Conservation (phyloP, 495 filamentous ascomycete species). For the Talaromyces proteolyticus region DNA sequence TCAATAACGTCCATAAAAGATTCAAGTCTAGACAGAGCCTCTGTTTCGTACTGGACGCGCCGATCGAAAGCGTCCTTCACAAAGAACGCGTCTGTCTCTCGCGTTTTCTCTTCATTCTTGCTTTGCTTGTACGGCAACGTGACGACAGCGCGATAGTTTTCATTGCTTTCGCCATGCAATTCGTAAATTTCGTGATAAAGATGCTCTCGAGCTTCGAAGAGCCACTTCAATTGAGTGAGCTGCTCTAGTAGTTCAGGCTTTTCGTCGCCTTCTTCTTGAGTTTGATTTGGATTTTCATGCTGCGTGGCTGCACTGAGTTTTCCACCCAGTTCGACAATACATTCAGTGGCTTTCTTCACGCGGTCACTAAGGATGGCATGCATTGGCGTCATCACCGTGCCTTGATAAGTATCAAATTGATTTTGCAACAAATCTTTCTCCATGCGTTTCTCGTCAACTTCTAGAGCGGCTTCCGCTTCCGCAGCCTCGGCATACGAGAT, state of each 20-base stretch:
- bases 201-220: constrained; percentile 87
- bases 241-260: constrained; percentile 92
- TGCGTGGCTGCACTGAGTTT: constrained; percentile 70
- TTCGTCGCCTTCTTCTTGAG: constrained; percentile 92
- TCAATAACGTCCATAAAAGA: constrained; percentile 79
- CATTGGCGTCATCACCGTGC: constrained; percentile 67
- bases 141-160: constrained; percentile 76
- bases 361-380: constrained; percentile 64
- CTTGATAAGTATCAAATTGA: constrained; percentile 74
- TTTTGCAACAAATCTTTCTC: constrained; percentile 58
- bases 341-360: constrained; percentile 54
- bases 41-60: constrained; percentile 55
- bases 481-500: constrained; percentile 79
- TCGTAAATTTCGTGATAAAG: constrained; percentile 81
- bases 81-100: constrained; percentile 76
- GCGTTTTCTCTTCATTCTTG: constrained; percentile 65
- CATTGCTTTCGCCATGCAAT: constrained; percentile 74
- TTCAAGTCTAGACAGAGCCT: constrained; percentile 62
- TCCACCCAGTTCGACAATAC: constrained; percentile 65
- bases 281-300: constrained; percentile 65
- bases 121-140: constrained; percentile 71
- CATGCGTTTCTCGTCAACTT: constrained; percentile 53
- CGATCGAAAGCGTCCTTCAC: constrained; percentile 66
- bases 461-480: constrained; percentile 62
- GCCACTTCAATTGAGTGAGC: constrained; percentile 92